Evolutionary conservation across 805 yeast species (phyloP).

Genomic region (Yamadazyma scolyti): DNA sequence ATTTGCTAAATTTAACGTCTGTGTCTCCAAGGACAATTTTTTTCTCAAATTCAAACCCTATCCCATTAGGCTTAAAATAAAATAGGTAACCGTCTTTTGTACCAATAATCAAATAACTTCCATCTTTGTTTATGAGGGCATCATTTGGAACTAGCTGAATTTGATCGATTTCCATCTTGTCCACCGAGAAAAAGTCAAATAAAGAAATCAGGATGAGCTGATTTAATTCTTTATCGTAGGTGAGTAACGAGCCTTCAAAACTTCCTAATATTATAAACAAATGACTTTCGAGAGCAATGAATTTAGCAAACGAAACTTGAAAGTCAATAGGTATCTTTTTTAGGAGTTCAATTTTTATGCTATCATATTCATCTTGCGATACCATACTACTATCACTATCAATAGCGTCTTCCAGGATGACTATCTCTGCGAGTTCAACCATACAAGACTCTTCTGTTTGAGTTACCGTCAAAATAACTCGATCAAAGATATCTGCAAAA

Average conservation of each 20-base stretch:
- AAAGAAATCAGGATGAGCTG: neutral
- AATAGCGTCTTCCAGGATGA: too few species aligned
- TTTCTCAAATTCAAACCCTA: constrained; percentile 10
- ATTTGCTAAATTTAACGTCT: constrained; percentile 17
- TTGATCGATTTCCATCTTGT: constrained; percentile 1
- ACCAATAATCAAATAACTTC: constrained; percentile 22
- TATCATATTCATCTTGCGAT: too few species aligned
- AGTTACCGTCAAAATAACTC: neutral
- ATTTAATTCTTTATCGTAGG: neutral
- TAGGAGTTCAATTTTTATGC: neutral
- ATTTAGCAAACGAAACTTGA: constrained; percentile 13
- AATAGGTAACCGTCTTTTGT: constrained; percentile 29
- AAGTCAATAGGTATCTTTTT: constrained; percentile 1
- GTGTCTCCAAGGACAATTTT: constrained; percentile 23
- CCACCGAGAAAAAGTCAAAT: neutral
- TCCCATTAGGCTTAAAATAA: constrained; percentile 10
- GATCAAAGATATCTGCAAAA: constrained; percentile 1
- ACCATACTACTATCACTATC: too few species aligned
- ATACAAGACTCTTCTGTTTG: constrained; percentile 1
- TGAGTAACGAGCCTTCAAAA: constrained; percentile 15
- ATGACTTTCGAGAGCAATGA: constrained; percentile 2
- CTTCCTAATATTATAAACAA: constrained; percentile 12
- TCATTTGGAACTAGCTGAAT: constrained; percentile 19
- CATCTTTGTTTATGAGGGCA: constrained; percentile 4
- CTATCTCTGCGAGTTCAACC: constrained; percentile 1